Conservation (phyloP, 1,284 basidiomycete genomes). For the Bondarzewia mesenterica region DNA sequence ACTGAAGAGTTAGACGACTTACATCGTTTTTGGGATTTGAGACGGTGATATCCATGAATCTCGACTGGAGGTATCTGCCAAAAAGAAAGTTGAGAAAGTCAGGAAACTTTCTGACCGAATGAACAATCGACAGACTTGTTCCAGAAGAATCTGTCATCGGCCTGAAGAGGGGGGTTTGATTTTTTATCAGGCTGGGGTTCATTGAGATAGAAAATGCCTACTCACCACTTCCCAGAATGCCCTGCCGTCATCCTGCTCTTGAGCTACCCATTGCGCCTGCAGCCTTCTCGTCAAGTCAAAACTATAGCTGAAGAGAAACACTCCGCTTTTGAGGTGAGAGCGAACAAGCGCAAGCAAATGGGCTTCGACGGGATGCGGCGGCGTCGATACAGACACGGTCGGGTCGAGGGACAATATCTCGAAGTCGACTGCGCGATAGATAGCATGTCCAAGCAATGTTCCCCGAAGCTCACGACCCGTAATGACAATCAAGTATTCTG, state of each 20-base stretch:
- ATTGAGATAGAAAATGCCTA: slow-evolving; percentile 5
- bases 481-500: slow-evolving; percentile 89
- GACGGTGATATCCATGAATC: slow-evolving; percentile 57
- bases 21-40: slow-evolving; percentile 53
- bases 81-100: neutral
- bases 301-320: slow-evolving; percentile 87
- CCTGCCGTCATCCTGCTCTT: slow-evolving; percentile 41
- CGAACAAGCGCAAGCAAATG: slow-evolving; percentile 84
- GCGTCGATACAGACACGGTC: slow-evolving; percentile 53
- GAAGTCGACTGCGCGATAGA: slow-evolving; percentile 90
- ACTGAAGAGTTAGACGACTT: slow-evolving; percentile 21
- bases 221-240: slow-evolving; percentile 70
- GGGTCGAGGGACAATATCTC: slow-evolving; percentile 83
- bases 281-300: slow-evolving; percentile 88
- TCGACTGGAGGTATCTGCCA: slow-evolving; percentile 60
- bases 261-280: slow-evolving; percentile 71
- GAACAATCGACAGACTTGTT: slow-evolving; percentile 59
- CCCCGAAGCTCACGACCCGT: slow-evolving; percentile 79
- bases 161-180: slow-evolving; percentile 34
- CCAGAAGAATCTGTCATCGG: slow-evolving; percentile 98
- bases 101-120: slow-evolving; percentile 5
- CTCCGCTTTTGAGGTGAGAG: slow-evolving; percentile 74
- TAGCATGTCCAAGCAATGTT: slow-evolving; percentile 74
- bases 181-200: neutral
- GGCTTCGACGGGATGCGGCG: slow-evolving; percentile 80